Evolutionary conservation across 768 basidiomycete genomes (phyloP).

Genomic region (Royoungia palumana): DNA sequence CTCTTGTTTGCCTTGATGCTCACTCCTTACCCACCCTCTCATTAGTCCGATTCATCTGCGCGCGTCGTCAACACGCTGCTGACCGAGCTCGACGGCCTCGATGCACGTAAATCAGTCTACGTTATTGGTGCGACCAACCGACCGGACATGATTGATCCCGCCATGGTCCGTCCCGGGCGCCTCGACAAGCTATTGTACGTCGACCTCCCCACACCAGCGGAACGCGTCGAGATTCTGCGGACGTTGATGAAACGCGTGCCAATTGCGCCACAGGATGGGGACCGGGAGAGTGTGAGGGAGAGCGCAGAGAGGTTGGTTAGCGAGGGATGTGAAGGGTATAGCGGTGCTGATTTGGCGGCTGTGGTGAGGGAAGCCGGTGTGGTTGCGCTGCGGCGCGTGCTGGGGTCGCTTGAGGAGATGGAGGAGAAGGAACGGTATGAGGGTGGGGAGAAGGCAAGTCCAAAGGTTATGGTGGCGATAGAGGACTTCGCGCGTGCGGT

Average conservation of each 20-base stretch:
- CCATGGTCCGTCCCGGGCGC: conserved; percentile 26
- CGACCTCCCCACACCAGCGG: conserved; percentile 62
- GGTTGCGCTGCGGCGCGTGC: conserved; percentile 63
- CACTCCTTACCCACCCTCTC: no score
- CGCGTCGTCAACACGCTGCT: conserved; percentile 44
- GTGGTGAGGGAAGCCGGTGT: conserved; percentile 90
- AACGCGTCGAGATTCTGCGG: no score
- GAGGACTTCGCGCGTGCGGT: conserved; percentile 74
- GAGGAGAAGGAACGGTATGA: conserved; percentile 29
- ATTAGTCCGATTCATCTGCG: conserved; percentile 82
- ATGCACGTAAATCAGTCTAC: conserved; percentile 15
- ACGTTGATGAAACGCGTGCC: conserved; percentile 41
- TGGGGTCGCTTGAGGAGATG: conserved; percentile 67
- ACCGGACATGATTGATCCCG: no score
- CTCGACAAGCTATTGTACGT: conserved; percentile 79
- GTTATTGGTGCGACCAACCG: conserved; percentile 25
- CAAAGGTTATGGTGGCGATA: conserved; percentile 40
- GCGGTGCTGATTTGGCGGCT: conserved; percentile 87
- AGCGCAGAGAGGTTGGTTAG: conserved; percentile 48
- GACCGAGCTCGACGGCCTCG: conserved; percentile 8
- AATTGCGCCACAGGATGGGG: conserved; percentile 30
- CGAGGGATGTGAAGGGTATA: conserved; percentile 78
- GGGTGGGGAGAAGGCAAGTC: neutral
- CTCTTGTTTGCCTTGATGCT: no score
- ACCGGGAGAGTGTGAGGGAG: conserved; percentile 9